Base-by-base conservation (phyloP, 2,329 filamentous ascomycete genomes). In the Penicillium sp. region DNA sequence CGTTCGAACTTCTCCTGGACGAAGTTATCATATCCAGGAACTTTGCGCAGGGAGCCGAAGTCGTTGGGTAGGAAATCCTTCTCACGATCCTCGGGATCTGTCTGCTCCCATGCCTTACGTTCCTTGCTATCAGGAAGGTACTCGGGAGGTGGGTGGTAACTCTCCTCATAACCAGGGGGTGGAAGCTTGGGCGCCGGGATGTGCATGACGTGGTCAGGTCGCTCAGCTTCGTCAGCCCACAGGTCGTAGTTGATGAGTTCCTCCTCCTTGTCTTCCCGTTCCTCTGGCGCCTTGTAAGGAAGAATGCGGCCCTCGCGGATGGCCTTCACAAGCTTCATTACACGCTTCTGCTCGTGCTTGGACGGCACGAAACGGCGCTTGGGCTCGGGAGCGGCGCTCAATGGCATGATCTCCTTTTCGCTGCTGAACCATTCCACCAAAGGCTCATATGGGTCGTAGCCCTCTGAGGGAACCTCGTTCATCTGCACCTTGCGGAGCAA, bases 1-100 rank as follows among this genome's bases (percentile, higher is more conserved):
- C 94, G 80, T 69, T 98, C 90, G 61, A 98, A 98, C 58, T 90
- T 85, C 70, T 98, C 93, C 69, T 96, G 95, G 66, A 98, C 83
- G 58, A 96, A 88, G 48, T 78, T 80, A 44, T 85, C 87, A 66
- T 95, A 98, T 15, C 86, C 94, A 44, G 94, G 93, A 6, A 97
- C 93, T 66, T 88, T 89, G 54, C 93, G 85, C 48, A 98, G 75
- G 2, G 93, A 84, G 59, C 86, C 83, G 67, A 88, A 88, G 64
- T 88, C 83, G 52, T 82, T 82, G 2, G 94, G 88, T 31, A 98
- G 72, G 62, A 88, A 98, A 43, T 95, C 87, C 65, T 84, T 89
- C 61, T 95, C 88, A 49, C 90, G 79, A 56, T 98, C 93, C 66
- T 97, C 93, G 2, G 88, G 86, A 56, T 97, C 91, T 24, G 81